Base-by-base conservation (phyloP, 257 asterid genomes). In the Leonotis leonurus region DNA sequence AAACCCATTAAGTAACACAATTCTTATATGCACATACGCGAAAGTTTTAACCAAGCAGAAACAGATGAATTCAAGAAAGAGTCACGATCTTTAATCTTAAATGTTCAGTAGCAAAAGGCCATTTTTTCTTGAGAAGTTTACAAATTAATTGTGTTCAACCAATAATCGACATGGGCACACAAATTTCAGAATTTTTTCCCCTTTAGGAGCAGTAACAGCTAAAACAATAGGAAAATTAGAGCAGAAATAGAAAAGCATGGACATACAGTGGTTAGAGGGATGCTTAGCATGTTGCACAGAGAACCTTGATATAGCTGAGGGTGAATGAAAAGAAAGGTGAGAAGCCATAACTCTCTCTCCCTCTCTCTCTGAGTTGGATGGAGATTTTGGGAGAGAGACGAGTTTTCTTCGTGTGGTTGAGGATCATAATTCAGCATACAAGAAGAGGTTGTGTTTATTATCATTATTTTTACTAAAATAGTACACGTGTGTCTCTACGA, bases 311-410 rank as follows among this genome's bases (percentile, higher is more conserved):
- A 82, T 70, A 50, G 89, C 84, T 39, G 87, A 77, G 36, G 78
- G 65, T 7, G 72, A 13, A 12, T 51, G 77, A 30, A 75, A 67
- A 45, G 83, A 83, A 74, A 87, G 80, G 56, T 83, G 88, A 62
- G 81, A 81, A 68, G 84, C 81, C 88, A 87, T 87, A 73, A 62
- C 69, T 69, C 73, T 35, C 68, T 44, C 67, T 58, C 66, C 55
- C 30, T 44, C 40, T 43, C 37, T 22, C 14, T 5, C 39, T 37
- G 43, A 26, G 37, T n/a, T n/a, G n/a, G n/a, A n/a, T n/a, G n/a
- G 50, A 37, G 37, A 25, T 48, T 64, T 56, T 66, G 60, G 0
- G 60, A 36, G 53, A 22, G 48, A 56, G 71, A 70, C 61, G n/a
- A 61, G 71, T 39, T 75, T 46, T 66, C 25, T 68, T 67, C 64